Percentiles rank a stretch among this genome's conserved stretches.
Conservation (phyloP, 306 rosid species). For the Vigna unguiculata region DNA sequence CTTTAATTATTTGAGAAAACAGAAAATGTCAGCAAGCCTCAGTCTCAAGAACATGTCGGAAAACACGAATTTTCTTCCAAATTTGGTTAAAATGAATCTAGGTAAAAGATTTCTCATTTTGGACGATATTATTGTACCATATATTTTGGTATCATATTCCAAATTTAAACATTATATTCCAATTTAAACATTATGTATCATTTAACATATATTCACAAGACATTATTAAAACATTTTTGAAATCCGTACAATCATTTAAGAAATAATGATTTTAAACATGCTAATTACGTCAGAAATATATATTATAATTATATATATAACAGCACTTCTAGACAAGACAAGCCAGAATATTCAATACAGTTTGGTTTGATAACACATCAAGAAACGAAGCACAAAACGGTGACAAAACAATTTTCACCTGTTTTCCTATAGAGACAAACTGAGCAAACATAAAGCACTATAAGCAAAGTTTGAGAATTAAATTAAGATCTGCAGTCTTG, state of each 20-base stretch:
- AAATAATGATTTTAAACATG: neutral
- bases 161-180: neutral
- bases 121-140: neutral
- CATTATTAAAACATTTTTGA: neutral
- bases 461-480: slow-evolving; percentile 53
- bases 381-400: slow-evolving; percentile 37
- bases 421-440: slow-evolving; percentile 52
- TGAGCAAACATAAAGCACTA: slow-evolving; percentile 50
- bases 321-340: neutral
- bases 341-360: slow-evolving; percentile 11
- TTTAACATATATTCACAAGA: neutral
- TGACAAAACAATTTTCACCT: slow-evolving; percentile 41
- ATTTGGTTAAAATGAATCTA: too few species aligned
- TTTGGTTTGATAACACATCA: slow-evolving; percentile 19
- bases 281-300: slow-evolving; percentile 19
- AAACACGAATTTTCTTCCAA: neutral
- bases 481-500: slow-evolving; percentile 39
- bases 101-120: neutral
- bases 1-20: too few species aligned
- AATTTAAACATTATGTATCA: neutral
- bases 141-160: neutral
- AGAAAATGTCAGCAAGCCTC: too few species aligned
- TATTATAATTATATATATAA: neutral
- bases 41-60: neutral
- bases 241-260: neutral